Base-by-base conservation (phyloP, 176 grass and related monocot species). In the Carex pumila region DNA sequence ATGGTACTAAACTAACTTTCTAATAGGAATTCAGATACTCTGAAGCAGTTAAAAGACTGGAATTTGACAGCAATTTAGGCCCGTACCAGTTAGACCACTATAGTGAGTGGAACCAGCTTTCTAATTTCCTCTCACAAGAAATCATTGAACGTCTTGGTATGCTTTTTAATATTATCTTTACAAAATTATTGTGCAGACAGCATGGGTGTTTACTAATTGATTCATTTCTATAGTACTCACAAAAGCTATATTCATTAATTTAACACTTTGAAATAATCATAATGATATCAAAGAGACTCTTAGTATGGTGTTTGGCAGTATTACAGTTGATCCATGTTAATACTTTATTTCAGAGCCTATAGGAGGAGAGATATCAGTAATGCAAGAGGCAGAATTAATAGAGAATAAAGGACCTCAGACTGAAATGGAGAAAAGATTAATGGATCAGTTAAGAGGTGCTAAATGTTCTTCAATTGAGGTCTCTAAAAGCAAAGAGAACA, bases 291-390 rank as follows among this genome's bases (percentile, higher is more conserved):
- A 21, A 72, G 18, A 12, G 17, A 0, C 29, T 72, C 3, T 76
- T 53, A 75, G 18, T 52, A 52, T 74, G 52, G 71, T 0, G 10
- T 14, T 12, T 31, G 18, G 18, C 41, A 41, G 6, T 7, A 37
- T 30, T 4, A 5, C 31, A 30, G 47, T 57, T 77, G 34, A 32
- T 77, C 13, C 25, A 77, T 57, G 25, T 77, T 56, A 56, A 77
- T 77, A 13, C 13, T 56, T 9, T 68, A 55, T 47, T 87, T 7
- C 74, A 98, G 95, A 94, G 65, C 95, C 89, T 81, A 86, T 98
- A 85, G 95, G 92, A 85, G 84, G 89, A 76, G 95, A 98, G 72
- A 93, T 98, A 82, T 87, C 90, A 87, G 92, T 98, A 83, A 88
- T 87, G 39, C 87, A 78, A 82, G 92, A 98, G 79, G 83, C 88